Conservation (phyloP, 257 asterid genomes). For the Solanum sparsipilum region DNA sequence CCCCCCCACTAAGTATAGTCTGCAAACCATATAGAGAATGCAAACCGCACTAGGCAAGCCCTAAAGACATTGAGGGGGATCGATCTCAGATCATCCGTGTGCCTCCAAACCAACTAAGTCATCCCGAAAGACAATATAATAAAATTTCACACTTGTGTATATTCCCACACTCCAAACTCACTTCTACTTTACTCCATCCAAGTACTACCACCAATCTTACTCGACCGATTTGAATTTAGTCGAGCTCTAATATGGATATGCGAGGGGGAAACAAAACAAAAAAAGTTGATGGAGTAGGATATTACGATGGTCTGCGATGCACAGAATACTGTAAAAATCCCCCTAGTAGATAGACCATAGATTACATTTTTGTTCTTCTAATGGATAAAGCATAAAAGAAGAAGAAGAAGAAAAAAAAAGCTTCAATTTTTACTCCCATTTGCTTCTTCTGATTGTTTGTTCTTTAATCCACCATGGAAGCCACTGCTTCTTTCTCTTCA, state of each 20-base stretch:
- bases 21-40: too few relatives aligned
- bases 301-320: background rate
- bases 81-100: fast-evolving
- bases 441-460: background rate
- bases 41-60: too few relatives aligned
- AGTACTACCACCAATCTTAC: too few relatives aligned
- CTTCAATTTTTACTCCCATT: background rate
- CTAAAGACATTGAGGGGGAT: too few relatives aligned
- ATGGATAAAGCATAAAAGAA: background rate
- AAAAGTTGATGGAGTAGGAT: background rate
- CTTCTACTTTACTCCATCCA: too few relatives aligned
- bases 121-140: too few relatives aligned
- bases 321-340: background rate
- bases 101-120: too few relatives aligned
- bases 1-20: too few relatives aligned
- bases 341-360: background rate
- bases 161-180: too few relatives aligned
- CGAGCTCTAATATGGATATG: too few relatives aligned
- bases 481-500: conserved; percentile 39
- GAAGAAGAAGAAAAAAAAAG: background rate
- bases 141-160: too few relatives aligned
- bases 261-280: too few relatives aligned
- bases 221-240: fast-evolving
- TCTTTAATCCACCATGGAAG: conserved; percentile 31
- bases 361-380: background rate